A percentile compares a stretch with the other conserved stretches of the same genome.
Conservation (phyloP, 1,139 yeast species). For the Geotrichum klebahnii region DNA sequence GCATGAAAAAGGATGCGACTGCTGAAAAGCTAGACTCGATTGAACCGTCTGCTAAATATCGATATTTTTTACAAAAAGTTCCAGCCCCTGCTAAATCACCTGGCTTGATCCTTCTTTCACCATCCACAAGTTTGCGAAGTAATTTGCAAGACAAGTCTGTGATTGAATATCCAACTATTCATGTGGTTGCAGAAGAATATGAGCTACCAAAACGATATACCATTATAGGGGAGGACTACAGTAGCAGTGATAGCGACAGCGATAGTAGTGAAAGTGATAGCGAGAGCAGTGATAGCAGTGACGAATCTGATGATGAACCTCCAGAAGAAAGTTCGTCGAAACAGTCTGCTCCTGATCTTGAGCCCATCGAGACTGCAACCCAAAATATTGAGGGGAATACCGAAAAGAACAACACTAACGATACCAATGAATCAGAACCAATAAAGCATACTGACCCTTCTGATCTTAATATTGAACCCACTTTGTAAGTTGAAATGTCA, state of each 20-base stretch:
- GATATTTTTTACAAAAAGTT: constrained; percentile 25
- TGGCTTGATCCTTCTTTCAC: constrained; percentile 26
- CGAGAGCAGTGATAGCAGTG: not conserved
- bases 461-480: no score
- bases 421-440: no score
- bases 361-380: not conserved
- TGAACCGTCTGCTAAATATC: not conserved
- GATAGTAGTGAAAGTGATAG: constrained; percentile 4
- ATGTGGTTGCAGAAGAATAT: constrained; percentile 38
- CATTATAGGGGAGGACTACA: constrained; percentile 10
- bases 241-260: constrained; percentile 16
- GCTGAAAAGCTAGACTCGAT: not conserved
- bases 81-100: constrained; percentile 28
- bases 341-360: not conserved
- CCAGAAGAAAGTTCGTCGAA: constrained; percentile 13
- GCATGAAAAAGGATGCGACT: not conserved
- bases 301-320: constrained; percentile 3
- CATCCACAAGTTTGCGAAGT: constrained; percentile 40
- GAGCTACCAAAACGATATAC: constrained; percentile 22
- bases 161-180: constrained; percentile 73
- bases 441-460: no score
- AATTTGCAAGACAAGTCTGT: constrained; percentile 55
- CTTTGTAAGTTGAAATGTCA: no score
- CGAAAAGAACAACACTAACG: no score
- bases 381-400: not conserved